Conservation (phyloP, 2,329 filamentous ascomycete genomes). For the Chrysoporthe puriensis region DNA sequence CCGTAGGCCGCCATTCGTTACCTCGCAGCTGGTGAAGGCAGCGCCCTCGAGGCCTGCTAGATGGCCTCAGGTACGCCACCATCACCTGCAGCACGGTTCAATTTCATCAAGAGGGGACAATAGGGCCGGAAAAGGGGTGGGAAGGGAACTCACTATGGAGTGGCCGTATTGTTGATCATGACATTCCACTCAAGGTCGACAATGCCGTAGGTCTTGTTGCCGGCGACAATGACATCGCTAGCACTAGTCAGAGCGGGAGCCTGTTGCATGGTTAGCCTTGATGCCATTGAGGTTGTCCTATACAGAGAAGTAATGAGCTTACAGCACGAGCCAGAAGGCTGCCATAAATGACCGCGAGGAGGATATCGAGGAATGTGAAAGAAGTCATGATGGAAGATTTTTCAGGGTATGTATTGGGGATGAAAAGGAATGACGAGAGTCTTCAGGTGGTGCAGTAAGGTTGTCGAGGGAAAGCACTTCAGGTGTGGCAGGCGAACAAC, state of each 20-base stretch:
- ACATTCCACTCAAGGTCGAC: conserved; percentile 4
- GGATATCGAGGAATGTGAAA: background rate
- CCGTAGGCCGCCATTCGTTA: too few relatives aligned
- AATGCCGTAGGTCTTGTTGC: conserved; percentile 7
- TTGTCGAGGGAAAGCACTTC: background rate
- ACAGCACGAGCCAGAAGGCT: background rate
- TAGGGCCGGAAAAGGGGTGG: background rate
- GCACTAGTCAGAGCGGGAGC: background rate
- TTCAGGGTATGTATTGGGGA: background rate
- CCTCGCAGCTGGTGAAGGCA: too few relatives aligned
- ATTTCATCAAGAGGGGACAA: too few relatives aligned
- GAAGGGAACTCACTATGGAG: background rate
- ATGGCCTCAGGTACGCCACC: too few relatives aligned
- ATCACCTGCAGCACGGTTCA: too few relatives aligned
- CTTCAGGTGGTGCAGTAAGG: background rate
- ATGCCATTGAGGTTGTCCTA: background rate
- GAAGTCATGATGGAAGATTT: background rate
- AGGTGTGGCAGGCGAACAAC: background rate
- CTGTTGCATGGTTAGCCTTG: background rate
- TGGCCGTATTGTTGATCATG: background rate
- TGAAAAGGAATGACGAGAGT: background rate
- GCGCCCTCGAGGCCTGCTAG: too few relatives aligned
- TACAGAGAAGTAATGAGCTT: background rate
- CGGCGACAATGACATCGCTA: background rate
- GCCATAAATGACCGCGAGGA: background rate